Evolutionary conservation across 805 yeast genomes (phyloP).

Genomic region (Yarrowia porcina): DNA sequence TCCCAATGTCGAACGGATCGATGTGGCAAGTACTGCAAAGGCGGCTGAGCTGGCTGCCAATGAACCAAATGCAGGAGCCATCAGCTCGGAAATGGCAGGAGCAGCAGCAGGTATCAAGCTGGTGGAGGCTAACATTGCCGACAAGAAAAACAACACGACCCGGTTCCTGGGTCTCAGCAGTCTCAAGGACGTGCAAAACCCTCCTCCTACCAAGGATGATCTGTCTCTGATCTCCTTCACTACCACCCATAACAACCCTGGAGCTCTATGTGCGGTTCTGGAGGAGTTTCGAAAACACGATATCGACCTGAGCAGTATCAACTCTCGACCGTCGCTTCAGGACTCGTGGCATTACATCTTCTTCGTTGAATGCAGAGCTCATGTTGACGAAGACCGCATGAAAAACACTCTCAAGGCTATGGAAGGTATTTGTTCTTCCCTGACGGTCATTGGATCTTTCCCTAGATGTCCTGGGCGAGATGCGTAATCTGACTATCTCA

Average conservation of each 20-base stretch:
- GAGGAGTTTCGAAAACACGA: slow-evolving; percentile 52
- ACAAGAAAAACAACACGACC: slow-evolving; percentile 73
- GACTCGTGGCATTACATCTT: slow-evolving; percentile 79
- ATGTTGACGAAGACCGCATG: slow-evolving; percentile 25
- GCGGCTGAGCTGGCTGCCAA: slow-evolving; percentile 67
- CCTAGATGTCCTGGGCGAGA: slow-evolving; percentile 28
- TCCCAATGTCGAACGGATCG: slow-evolving; percentile 50
- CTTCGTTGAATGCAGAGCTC: slow-evolving; percentile 65
- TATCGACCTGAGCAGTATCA: slow-evolving; percentile 66
- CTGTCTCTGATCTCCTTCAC: slow-evolving; percentile 64
- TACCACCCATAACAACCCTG: slow-evolving; percentile 62
- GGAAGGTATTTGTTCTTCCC: slow-evolving; percentile 30
- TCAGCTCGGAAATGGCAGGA: slow-evolving; percentile 70
- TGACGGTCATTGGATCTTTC: slow-evolving; percentile 35
- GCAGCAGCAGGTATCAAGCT: slow-evolving; percentile 57
- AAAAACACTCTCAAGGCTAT: slow-evolving; percentile 3
- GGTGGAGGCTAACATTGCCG: slow-evolving; percentile 59
- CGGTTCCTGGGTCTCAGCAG: slow-evolving; percentile 68
- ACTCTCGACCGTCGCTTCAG: slow-evolving; percentile 69
- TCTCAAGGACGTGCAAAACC: not conserved
- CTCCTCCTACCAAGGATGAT: slow-evolving; percentile 30
- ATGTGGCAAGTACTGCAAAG: slow-evolving; percentile 74
- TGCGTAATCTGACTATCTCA: too few species aligned
- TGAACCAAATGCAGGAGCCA: slow-evolving; percentile 56
- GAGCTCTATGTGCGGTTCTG: slow-evolving; percentile 67